Evolutionary conservation across 331 rosid species (phyloP).

Genomic region (Spiraea crenata): DNA sequence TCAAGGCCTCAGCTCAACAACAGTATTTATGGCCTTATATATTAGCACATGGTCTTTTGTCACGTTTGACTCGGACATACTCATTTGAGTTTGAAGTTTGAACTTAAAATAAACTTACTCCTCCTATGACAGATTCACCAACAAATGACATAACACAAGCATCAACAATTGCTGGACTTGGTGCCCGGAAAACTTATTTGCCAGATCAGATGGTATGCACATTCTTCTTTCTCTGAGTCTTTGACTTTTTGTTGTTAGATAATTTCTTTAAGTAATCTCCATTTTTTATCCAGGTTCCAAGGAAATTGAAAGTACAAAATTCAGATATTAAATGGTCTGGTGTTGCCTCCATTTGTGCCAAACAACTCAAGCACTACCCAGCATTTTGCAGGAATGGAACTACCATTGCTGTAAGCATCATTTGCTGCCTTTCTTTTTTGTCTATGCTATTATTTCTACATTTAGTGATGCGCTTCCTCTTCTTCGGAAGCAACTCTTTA

Average conservation of each 20-base stretch:
- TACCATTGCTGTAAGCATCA: conserved; percentile 49
- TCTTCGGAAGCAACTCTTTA: neutral
- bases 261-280: conserved; percentile 1
- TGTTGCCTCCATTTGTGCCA: conserved; percentile 60
- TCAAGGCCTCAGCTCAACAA: neutral
- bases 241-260: conserved; percentile 5
- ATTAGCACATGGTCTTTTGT: neutral
- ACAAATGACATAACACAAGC: conserved; percentile 35
- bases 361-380: conserved; percentile 77
- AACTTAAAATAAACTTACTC: conserved; percentile 20
- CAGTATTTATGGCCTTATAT: neutral
- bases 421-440: neutral
- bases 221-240: conserved; percentile 17
- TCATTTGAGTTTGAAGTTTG: neutral
- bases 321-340: conserved; percentile 79
- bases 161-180: conserved; percentile 28
- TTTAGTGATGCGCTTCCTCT: conserved; percentile 8
- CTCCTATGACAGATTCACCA: conserved; percentile 46
- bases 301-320: conserved; percentile 56
- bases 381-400: conserved; percentile 61
- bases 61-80: neutral
- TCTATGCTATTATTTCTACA: neutral
- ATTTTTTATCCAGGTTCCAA: conserved; percentile 48
- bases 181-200: conserved; percentile 30
- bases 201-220: conserved; percentile 59